Base-by-base conservation (phyloP, 148 eudicot genomes). In the Rhododendron molle region DNA sequence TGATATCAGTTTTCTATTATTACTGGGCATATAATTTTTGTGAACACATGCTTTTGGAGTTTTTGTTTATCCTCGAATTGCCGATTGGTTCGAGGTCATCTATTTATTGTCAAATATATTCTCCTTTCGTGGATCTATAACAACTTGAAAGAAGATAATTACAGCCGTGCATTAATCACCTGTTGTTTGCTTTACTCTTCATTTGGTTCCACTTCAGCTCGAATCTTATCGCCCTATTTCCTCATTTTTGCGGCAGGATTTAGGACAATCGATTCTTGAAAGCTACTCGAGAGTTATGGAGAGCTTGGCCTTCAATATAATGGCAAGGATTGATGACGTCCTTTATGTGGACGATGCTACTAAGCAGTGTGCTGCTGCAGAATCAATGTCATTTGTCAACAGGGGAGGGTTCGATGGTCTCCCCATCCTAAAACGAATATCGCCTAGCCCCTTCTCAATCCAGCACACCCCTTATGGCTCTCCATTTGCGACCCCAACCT, bases 221-320 rank as follows among this genome's bases (percentile, higher is more conserved):
- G 5, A 43, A 43, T 76, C 49, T 81, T 32, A 71, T 81, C 12
- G 15, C 38, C 58, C n/a, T 26, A 32, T 7, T 26, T 76, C 21
- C 44, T 47, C 28, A 60, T 20, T 83, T 88, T 83, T 85, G 38
- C 84, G 85, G 86, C 94, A 97, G 99, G 99, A 97, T 80, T 98
- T 97, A 30, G 99, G 99, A 54, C 99, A 97, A 76, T 92, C 99
- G n/a, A 95, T 97, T 81, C 97, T 97, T 15, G 99, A 97, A 88
- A 97, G 99, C 95, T 97, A 97, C 78, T 97, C 99, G 18, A 92
- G 99, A 88, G 99, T 97, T n/a, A 91, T 90, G 89, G 99, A 97
- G 91, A 95, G 99, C 89, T 89, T 97, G 86, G 99, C 99, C 40
- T 97, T 95, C 83, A 97, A 97, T 89, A 90, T 94, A 71, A 93